Base-by-base conservation (phyloP, 1,284 basidiomycete species). In the Ganoderma boninense region DNA sequence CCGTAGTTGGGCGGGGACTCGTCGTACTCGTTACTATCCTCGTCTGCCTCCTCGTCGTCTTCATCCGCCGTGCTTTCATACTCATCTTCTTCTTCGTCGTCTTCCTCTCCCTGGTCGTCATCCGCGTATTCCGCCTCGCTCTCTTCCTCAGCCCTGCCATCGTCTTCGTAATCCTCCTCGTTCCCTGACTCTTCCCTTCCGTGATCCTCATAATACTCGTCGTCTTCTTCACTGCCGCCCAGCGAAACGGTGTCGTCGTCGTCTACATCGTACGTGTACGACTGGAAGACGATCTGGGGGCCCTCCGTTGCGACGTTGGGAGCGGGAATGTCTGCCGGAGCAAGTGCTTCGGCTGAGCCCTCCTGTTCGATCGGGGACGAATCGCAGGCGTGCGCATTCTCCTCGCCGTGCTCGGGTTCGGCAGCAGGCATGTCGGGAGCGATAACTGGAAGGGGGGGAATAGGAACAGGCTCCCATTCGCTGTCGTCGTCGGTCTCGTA, bases 1-100 rank as follows among this genome's bases (percentile, higher is more conserved):
- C 52, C 23, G 10, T 59, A 38, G 20, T 38, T 38, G 20, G 35
- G 57, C 10, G 35, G 35, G 35, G 35, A 40, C 57, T 59, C 57
- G 57, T 59, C 57, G 20, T 59, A 59, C 18, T 59, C 57, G 35
- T 38, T 59, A 18, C 2, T 57, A n/a, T n/a, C n/a, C 32, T 57
- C 56, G 18, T 57, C 56, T 32, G 38, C 35, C 8, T n/a, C 57
- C 7, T 40, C 57, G 0, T 38, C 57, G 3, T 59, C 57, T 8
- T 40, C 16, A 3, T 38, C 35, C 5, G 38, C 57, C 11, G 14
- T 20, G 3, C 38, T 35, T n/a, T n/a, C n/a, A n/a, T n/a, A n/a
- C 8, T 38, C 35, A 8, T 59, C 57, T 2, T 29, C 26, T 1
- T 23, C 8, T 16, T 57, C 54, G 0, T 57, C 54, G 7, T 57